Evolutionary conservation across 2,329 filamentous ascomycete species (phyloP), one percentile per base, ranked within the genome.

Genomic region (Metarhizium guizhouense): DNA sequence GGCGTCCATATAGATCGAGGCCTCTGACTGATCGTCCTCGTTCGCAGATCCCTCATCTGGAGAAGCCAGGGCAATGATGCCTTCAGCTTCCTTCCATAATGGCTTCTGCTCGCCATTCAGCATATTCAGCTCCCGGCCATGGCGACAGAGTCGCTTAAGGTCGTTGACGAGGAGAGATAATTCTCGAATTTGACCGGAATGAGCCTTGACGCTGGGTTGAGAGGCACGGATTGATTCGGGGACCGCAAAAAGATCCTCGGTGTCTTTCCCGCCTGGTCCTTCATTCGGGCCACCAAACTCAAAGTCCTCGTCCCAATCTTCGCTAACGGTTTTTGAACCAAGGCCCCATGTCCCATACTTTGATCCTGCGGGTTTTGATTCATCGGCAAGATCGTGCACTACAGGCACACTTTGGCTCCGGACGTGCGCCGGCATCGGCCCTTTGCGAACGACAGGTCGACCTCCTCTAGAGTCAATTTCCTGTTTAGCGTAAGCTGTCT

Each of bases 241-340:
- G 29, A 95, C 68, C 45, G 69, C 65, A 60, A 73, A 71, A 29
- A 64, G 54, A 56, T 67, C 60, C 20, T 65, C 63, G 3, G 68
- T 68, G 30, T 68, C 67, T 32, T 67, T 68, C 38, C 69, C 70
- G 42, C 69, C 67, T n/a, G 69, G 69, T 4, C 59, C 67, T 40
- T 70, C 64, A 47, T 72, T 74, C 36, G 76, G 67, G 30, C 73
- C 74, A 8, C 79, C 79, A 66, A 93, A 92, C 58, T 93, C 88
- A 63, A 95, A 94, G 67, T 95, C 90, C 60, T 92, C 88, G 63
- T 93, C 90, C 90, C 90, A 95, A 65, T 94, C 89, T 67, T 95
- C 90, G 58, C 86, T 92, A 11, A 85, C 85, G 16, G 83, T 86
- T 68, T 92, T 92, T 59, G 83, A 85, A n/a, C 86, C 84, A 47